Base-by-base conservation (phyloP, 2,329 filamentous ascomycete species). In the Beauveria rudraprayagi region DNA sequence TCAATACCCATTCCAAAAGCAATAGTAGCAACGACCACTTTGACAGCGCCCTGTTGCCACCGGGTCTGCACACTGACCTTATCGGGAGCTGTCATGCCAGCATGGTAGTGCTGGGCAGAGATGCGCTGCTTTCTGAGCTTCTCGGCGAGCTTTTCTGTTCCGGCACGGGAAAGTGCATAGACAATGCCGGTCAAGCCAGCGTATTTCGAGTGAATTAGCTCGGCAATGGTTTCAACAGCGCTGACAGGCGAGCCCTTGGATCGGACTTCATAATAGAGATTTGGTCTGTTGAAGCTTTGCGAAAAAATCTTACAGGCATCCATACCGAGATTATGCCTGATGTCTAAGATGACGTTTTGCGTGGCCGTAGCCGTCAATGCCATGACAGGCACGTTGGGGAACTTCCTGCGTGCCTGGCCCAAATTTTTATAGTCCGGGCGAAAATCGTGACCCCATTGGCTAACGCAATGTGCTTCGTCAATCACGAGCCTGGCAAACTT, bases 1-100 rank as follows among this genome's bases (percentile, higher is more conserved):
- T 99, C 94, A 66, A 99, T 99, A n/a, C 94, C 94, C 94, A 99
- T 99, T 7, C 94, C 94, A 71, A 99, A 99, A 26, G 94, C 94
- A 72, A 99, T 97, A 0, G 94, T 99, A 22, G 94, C 95, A 55
- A 99, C 94, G 48, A 99, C 95, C 40, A 99, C 90, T 66, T 96
- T 89, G 68, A 88, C 83, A 56, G 79, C 76, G 6, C 92, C 91
- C 48, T 76, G 77, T 72, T 99, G 94, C 94, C 94, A 99, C 34
- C 85, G 74, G 63, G 83, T 83, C 72, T 97, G 93, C 5, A 94
- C 83, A 7, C 80, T 72, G 1, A 81, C 79, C 71, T 93, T 93
- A 56, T 89, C 83, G 5, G 82, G 76, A 0, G 88, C 71, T 2
- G 84, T 77, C 75, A 99, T 85, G 5, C 81, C 84, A 14, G 93